These are phyloP conservation scores for Eucalyptus erythrocorys DNA, from an alignment of 345 rosid species.

Conservation along the genomic window DNA sequence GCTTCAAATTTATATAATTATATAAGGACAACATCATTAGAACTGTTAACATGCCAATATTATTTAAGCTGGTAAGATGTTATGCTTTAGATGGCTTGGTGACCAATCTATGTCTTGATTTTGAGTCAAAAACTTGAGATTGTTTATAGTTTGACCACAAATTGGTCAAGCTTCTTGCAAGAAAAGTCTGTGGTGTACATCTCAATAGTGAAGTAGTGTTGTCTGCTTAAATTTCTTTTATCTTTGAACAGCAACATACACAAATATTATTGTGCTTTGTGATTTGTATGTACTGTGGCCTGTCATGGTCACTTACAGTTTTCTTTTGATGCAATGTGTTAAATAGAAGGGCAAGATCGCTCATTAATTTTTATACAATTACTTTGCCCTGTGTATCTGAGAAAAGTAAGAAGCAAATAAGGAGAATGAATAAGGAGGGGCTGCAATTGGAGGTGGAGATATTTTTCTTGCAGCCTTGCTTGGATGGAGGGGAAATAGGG, in stretches of 20 bases:
- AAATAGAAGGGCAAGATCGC: background rate
- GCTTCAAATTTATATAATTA: background rate
- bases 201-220: background rate
- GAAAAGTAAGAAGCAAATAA: background rate
- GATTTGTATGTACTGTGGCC: background rate
- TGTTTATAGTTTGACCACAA: background rate
- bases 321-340: background rate
- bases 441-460: background rate
- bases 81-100: background rate
- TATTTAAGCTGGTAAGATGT: background rate
- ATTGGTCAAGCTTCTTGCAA: background rate
- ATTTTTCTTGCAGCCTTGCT: background rate
- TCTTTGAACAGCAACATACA: background rate
- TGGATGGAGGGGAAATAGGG: background rate
- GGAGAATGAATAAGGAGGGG: background rate
- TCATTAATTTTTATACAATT: background rate
- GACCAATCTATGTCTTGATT: background rate
- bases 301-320: background rate
- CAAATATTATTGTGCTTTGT: background rate
- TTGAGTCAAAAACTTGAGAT: background rate
- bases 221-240: background rate
- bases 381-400: background rate
- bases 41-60: background rate
- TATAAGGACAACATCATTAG: background rate
- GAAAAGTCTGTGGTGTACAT: background rate